Evolutionary conservation across 768 basidiomycete species (phyloP).

Genomic region (Collybiopsis luxurians): DNA sequence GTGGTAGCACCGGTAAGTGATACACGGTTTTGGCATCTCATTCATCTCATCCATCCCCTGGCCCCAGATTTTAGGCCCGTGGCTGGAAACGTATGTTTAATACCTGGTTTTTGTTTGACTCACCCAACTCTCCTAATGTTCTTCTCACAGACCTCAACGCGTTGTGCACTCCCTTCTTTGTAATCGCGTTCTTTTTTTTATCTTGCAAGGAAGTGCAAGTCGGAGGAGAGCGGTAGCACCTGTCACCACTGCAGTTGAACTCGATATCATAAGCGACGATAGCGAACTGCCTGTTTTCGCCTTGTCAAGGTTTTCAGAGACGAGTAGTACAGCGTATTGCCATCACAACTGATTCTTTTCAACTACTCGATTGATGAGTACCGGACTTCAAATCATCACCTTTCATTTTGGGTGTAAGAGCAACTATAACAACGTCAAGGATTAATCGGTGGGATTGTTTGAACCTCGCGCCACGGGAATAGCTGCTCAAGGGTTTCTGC

Average conservation of each 20-base stretch:
- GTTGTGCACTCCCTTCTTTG: conserved; percentile 42
- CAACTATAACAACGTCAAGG: no score
- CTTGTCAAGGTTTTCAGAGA: no score
- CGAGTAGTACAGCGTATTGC: no score
- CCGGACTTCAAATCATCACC: no score
- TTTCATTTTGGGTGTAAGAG: no score
- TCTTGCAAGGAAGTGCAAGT: conserved; percentile 31
- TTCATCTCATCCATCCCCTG: neutral
- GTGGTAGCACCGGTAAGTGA: conserved; percentile 32
- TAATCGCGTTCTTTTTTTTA: conserved; percentile 38
- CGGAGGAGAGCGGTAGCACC: no score
- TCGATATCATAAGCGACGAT: no score
- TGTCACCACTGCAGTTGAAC: no score
- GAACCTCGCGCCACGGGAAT: conserved; percentile 63
- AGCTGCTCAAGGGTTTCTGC: conserved; percentile 65
- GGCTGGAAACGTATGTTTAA: conserved; percentile 37
- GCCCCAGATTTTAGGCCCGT: conserved; percentile 34
- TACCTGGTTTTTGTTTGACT: neutral
- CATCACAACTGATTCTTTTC: no score
- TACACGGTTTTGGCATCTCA: neutral
- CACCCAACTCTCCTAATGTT: neutral
- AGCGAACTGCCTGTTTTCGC: no score
- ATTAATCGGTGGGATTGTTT: conserved; percentile 59
- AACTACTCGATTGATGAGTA: no score
- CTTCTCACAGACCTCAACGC: conserved; percentile 32